Evolutionary conservation across 225 moss, liverwort and hornwort species (phyloP).

Genomic region (Antitrichia curtipendula): DNA sequence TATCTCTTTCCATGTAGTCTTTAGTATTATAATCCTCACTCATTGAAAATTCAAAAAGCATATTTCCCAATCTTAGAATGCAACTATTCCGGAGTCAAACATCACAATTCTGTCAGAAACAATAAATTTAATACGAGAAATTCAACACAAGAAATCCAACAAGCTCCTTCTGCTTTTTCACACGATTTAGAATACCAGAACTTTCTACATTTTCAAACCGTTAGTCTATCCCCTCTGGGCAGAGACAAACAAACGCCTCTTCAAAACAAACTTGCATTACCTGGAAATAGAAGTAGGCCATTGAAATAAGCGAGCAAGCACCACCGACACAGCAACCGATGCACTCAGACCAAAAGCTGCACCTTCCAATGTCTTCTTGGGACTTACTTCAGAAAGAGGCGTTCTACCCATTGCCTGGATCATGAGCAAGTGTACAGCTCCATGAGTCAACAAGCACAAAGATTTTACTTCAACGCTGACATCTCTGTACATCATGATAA

Average conservation of each 20-base stretch:
- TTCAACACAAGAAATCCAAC: background rate
- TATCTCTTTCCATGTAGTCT: background rate
- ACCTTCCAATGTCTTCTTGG: constrained; percentile 92
- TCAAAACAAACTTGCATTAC: constrained; percentile 7
- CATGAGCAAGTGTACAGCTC: background rate
- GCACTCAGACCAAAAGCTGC: constrained; percentile 71
- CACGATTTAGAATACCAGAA: background rate
- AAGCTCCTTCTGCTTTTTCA: too few species aligned
- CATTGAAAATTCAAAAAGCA: background rate
- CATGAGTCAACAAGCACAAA: background rate
- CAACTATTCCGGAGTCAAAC: background rate
- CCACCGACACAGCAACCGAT: constrained; percentile 60
- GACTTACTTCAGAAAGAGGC: constrained; percentile 74
- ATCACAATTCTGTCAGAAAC: background rate
- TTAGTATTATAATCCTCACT: background rate
- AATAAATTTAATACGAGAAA: background rate
- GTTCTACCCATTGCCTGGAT: constrained; percentile 77
- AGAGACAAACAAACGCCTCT: background rate
- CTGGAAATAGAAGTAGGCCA: constrained; percentile 72
- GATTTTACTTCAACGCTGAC: background rate
- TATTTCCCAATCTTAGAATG: background rate
- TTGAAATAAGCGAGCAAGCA: constrained; percentile 67
- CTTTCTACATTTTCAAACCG: background rate
- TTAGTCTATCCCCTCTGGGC: background rate
- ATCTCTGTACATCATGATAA: background rate